Evolutionary conservation across 208 protist species (phyloP).

Genomic region (Vickermania ingenoplastis): DNA sequence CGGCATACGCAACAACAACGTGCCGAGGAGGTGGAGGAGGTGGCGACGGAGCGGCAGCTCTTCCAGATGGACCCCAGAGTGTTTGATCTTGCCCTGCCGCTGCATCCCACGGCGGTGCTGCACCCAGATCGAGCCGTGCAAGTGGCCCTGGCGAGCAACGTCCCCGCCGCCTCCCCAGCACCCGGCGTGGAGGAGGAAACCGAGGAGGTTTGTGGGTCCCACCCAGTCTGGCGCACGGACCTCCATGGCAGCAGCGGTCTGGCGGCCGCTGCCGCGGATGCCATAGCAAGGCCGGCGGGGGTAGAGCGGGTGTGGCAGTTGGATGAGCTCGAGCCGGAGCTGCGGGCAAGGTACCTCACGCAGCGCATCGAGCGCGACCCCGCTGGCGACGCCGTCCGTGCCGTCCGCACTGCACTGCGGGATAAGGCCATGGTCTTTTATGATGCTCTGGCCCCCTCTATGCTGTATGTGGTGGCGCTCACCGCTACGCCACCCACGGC

Average conservation of each 20-base stretch:
- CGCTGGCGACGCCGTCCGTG: slow-evolving; percentile 57
- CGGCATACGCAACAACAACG: background rate
- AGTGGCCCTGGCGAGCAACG: background rate
- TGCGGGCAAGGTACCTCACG: slow-evolving; percentile 43
- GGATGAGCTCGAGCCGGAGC: slow-evolving; percentile 57
- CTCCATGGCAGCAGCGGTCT: background rate
- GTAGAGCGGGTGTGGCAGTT: slow-evolving; percentile 51
- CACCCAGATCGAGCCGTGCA: slow-evolving; percentile 52
- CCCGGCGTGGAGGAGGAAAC: background rate
- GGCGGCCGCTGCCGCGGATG: background rate
- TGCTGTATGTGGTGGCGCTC: slow-evolving; percentile 42
- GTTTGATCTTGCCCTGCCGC: slow-evolving; percentile 64
- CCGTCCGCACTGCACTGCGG: slow-evolving; percentile 46
- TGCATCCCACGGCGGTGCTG: slow-evolving; percentile 65
- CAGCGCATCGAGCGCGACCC: slow-evolving; percentile 75
- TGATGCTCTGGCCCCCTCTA: slow-evolving; percentile 49
- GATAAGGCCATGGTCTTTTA: slow-evolving; percentile 83
- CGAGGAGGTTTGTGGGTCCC: background rate
- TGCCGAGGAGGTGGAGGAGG: background rate
- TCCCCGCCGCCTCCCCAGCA: no score
- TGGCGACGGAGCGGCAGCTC: slow-evolving; percentile 25
- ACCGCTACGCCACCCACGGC: slow-evolving; percentile 12
- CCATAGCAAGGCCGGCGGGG: background rate
- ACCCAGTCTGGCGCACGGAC: background rate
- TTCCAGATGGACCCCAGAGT: slow-evolving; percentile 37